Evolutionary conservation across 768 basidiomycete species (phyloP).

Genomic region (Lyophyllum atratum): DNA sequence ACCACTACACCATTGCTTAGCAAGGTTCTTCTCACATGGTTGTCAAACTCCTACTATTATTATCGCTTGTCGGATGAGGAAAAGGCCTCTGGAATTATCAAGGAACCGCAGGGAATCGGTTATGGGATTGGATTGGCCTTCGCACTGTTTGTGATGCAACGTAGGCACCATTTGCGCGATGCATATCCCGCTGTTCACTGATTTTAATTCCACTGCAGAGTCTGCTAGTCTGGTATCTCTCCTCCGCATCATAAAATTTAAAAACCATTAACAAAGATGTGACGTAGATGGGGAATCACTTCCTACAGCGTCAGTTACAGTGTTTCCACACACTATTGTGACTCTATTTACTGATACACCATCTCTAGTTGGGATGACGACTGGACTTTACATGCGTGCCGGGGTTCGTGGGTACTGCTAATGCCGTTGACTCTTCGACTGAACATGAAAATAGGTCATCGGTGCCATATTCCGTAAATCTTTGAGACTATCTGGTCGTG

Average conservation of each 20-base stretch:
- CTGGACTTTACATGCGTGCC: slow-evolving; percentile 49
- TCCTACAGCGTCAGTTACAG: slow-evolving; percentile 34
- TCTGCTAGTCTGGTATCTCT: slow-evolving; percentile 39
- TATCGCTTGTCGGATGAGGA: slow-evolving; percentile 36
- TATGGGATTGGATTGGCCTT: slow-evolving; percentile 64
- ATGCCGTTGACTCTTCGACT: neutral
- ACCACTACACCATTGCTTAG: slow-evolving; percentile 59
- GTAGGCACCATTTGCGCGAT: slow-evolving; percentile 24
- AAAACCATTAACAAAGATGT: neutral
- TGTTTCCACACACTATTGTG: neutral
- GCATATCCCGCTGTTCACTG: neutral
- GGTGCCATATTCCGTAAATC: slow-evolving; percentile 65
- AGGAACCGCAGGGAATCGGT: slow-evolving; percentile 50
- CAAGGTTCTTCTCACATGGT: slow-evolving; percentile 62
- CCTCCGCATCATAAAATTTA: neutral
- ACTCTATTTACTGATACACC: neutral
- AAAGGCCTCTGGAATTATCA: slow-evolving; percentile 33
- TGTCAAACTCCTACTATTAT: slow-evolving; percentile 49
- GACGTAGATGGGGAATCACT: slow-evolving; percentile 46
- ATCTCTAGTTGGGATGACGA: slow-evolving; percentile 43
- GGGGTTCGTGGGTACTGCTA: slow-evolving; percentile 35
- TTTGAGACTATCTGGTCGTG: slow-evolving; percentile 61
- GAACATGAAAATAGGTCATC: slow-evolving; percentile 31
- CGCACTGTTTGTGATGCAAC: slow-evolving; percentile 63
- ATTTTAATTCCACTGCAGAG: slow-evolving; percentile 30